Conservation (phyloP, 495 filamentous ascomycete species). For the Penicillium odoratum region DNA sequence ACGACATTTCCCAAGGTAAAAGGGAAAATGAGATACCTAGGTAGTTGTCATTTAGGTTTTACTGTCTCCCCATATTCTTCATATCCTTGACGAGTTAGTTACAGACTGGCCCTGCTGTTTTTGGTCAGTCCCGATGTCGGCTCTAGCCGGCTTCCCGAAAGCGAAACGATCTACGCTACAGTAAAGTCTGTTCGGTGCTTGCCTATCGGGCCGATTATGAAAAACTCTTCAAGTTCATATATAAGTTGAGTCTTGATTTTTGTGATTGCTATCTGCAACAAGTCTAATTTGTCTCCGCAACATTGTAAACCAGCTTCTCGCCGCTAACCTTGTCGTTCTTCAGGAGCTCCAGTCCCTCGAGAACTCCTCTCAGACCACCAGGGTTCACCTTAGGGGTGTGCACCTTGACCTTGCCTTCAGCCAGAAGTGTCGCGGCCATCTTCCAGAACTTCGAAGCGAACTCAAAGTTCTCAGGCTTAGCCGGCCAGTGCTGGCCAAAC, state of each 20-base stretch:
- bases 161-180: neutral
- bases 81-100: neutral
- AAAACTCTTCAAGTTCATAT: too few species aligned
- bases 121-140: neutral
- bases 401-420: conserved; percentile 37
- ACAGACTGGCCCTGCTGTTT: too few species aligned
- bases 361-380: conserved; percentile 50
- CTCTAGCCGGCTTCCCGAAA: neutral
- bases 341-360: conserved; percentile 53
- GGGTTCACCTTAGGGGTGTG: conserved; percentile 47
- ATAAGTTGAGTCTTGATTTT: too few species aligned
- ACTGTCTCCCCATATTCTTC: neutral
- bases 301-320: conserved; percentile 55
- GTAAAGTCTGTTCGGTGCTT: too few species aligned
- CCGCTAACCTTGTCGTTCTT: conserved; percentile 54
- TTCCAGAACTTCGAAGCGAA: neutral
- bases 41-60: neutral
- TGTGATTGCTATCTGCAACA: neutral
- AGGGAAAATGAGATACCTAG: neutral
- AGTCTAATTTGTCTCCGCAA: conserved; percentile 21
- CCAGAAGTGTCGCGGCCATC: neutral
- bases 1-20: neutral
- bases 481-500: conserved; percentile 26
- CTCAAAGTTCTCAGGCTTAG: conserved; percentile 35
- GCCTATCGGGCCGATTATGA: too few species aligned